Base-by-base conservation (phyloP, 768 basidiomycete genomes). In the Auriculariales sp. region DNA sequence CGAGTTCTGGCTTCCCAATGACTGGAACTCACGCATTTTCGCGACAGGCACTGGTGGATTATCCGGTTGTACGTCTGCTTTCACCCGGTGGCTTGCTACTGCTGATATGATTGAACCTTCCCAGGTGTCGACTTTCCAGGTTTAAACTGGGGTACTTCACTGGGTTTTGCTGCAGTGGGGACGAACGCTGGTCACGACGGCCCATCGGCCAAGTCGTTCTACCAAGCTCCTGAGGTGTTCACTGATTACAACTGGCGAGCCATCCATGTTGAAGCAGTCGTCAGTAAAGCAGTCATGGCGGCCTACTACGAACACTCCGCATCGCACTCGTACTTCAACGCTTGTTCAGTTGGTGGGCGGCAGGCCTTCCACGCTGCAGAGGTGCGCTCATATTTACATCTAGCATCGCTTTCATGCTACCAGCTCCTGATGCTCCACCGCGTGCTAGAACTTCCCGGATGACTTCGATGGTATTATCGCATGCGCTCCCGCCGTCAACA, bases 391-490 rank as follows among this genome's bases (percentile, higher is more conserved):
- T n/a, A n/a, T n/a, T n/a, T n/a, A n/a, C n/a, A n/a, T n/a, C n/a
- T n/a, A n/a, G n/a, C n/a, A n/a, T n/a, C n/a, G n/a, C n/a, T n/a
- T n/a, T n/a, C n/a, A n/a, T n/a, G n/a, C n/a, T n/a, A n/a, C n/a
- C n/a, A n/a, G n/a, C n/a, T n/a, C n/a, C n/a, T n/a, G n/a, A n/a
- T n/a, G n/a, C n/a, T n/a, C n/a, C n/a, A n/a, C n/a, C n/a, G n/a
- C n/a, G n/a, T n/a, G n/a, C n/a, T n/a, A n/a, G n/a, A n/a, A 55
- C 17, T 65, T 58, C 35, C 64, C 64, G 0, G 61, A 62, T 2
- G 64, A 65, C 45, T 65, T 65, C 48, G 61, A 64, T 45, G 64
- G 61, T 28, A 54, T 64, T 53, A 56, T 65, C 32, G 58, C 61
- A 19, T 62, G 63, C 2, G 56, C 62, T 19, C 64, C 64, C 6